Percentiles rank a stretch among this genome's conserved stretches.
These are phyloP conservation scores for Cutaneotrichosporon cyanovorans DNA, from an alignment of 1,284 basidiomycete species.

Conservation along the genomic window DNA sequence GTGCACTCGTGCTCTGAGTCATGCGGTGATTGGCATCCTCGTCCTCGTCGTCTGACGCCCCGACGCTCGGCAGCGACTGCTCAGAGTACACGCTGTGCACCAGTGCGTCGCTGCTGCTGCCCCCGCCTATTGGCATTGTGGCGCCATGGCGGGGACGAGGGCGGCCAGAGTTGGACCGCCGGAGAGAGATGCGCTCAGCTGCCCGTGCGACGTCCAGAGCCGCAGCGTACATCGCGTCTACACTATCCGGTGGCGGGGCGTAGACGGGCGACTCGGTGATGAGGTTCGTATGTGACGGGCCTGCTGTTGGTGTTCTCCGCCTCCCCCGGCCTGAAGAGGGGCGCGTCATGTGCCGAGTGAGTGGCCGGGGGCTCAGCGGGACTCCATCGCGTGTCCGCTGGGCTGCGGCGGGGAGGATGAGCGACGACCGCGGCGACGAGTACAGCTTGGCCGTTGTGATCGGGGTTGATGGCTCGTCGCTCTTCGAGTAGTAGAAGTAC, in stretches of 20 bases:
- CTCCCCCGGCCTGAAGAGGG: constrained; percentile 4
- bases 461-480: constrained; percentile 8
- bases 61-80: not conserved
- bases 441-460: constrained; percentile 2
- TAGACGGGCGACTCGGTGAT: constrained; percentile 6
- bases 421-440: constrained; percentile 4
- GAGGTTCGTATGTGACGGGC: not conserved
- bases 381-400: not conserved
- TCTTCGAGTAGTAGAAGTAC: constrained; percentile 63
- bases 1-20: constrained; percentile 16
- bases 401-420: not conserved
- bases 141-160: constrained; percentile 7
- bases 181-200: constrained; percentile 36
- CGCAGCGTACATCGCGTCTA: constrained; percentile 40
- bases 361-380: not conserved
- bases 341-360: not conserved
- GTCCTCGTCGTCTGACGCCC: constrained; percentile 8
- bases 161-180: constrained; percentile 11
- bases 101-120: not conserved
- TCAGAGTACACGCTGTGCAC: constrained; percentile 33
- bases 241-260: constrained; percentile 19
- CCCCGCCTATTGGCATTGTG: constrained; percentile 4
- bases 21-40: constrained; percentile 7
- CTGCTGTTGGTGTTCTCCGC: not conserved
- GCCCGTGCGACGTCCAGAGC: constrained; percentile 44